Base-by-base conservation (phyloP, 2,329 filamentous ascomycete species). In the Mycosphaerella sp. region DNA sequence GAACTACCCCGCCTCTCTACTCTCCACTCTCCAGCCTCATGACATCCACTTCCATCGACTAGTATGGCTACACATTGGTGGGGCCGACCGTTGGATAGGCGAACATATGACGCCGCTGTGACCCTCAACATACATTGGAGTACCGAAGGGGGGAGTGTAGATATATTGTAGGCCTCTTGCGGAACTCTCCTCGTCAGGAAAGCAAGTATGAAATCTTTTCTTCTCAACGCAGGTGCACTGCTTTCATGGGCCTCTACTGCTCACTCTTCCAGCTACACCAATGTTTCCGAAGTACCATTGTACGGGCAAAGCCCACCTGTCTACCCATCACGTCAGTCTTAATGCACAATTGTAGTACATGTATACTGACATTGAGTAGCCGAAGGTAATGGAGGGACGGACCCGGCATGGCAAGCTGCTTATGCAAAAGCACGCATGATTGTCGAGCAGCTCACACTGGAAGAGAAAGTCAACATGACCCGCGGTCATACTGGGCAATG, bases 401-500 rank as follows among this genome's bases (percentile, higher is more conserved):
- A 55, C 16, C 18, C 55, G 6, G 16, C 47, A 43, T 69, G 66
- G 66, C 56, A 57, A 40, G 56, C 59, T n/a, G 60, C 65, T 18
- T 68, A 67, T 51, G 50, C 46, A 14, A 62, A 62, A 45, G 67
- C 67, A n/a, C 54, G 56, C 16, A 56, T 56, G 5, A 55, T 69
- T 25, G 66, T 70, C 7, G 49, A 52, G 5, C 62, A 68, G 47
- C 59, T 70, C 54, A 68, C 66, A 6, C 55, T 67, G 30, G 58
- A 62, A 4, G 67, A 70, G 53, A 69, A 68, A 41, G 62, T 66
- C 42, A 65, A 64, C 49, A 58, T 68, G 45, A 67, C 66, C 4
- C 60, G 61, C 37, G 67, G 67, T 17, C 58, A 62, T 28, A 52
- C 55, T 12, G 65, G 64, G 2, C 51, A 56, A 35, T 93, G 87